Evolutionary conservation across 768 basidiomycete species (phyloP), one percentile per base, ranked within the genome.

Genomic region (Cubamyces lactineus): DNA sequence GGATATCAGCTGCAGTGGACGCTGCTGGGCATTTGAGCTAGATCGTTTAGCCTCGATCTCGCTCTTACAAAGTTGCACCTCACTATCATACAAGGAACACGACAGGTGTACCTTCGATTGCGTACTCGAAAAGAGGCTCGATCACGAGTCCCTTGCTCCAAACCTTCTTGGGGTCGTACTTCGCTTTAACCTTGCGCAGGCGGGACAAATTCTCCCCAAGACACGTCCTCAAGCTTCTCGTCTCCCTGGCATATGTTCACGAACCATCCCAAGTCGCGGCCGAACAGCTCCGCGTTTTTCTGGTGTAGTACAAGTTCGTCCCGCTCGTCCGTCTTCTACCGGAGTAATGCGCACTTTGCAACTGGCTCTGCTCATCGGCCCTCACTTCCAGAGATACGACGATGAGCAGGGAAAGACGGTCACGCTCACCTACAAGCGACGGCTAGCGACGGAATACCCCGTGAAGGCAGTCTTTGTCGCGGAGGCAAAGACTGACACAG

Each of bases 131-230:
- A 4, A 53, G 51, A 6, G 73, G 71, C 50, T 72, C 68, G 38
- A 74, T 73, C 7, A 63, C 62, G 17, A 60, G 67, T 2, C 69
- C 70, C 59, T 67, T 72, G 42, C 57, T 67, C 66, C 68, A 76
- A 7, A 75, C 64, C 39, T 70, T 71, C 41, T 64, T 67, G 17
- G 74, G 74, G 53, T 76, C 74, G 57, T 73, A 76, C 57, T 71
- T 70, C 0, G 67, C 65, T 64, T 75, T 75, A 38, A 73, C 24
- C 55, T 63, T 67, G 23, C 67, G 62, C 50, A 73, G 57, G 21
- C 68, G 63, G 21, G 66, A 63, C 28, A 73, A 64, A 54, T 73
- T 69, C 7, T 43, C 59, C 16, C 72, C 74, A 55, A 67, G n/a
- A 75, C 1, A 74, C 71, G n/a, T 70, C 69, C 47, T 69, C 70